A percentile compares a stretch with the other conserved stretches of the same genome.
Conservation (phyloP, 2,329 filamentous ascomycete genomes). For the Dichotomopilus funicola region DNA sequence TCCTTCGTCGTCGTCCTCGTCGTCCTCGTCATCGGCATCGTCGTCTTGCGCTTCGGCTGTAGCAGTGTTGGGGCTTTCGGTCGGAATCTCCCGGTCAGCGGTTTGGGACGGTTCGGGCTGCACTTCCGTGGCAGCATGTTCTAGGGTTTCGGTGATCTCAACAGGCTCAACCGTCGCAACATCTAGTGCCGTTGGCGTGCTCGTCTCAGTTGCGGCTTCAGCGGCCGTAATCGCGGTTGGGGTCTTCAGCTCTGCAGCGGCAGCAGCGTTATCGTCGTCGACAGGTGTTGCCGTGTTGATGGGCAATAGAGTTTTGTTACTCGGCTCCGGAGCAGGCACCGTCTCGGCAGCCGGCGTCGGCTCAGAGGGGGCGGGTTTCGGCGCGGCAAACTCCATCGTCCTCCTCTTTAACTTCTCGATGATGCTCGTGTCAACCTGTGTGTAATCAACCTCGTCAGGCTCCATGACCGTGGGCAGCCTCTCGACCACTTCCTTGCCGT, state of each 20-base stretch:
- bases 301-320: too few relatives aligned
- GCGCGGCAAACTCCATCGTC: constrained; percentile 6
- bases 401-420: constrained; percentile 39
- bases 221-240: too few relatives aligned
- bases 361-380: not conserved
- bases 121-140: too few relatives aligned
- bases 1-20: constrained; percentile 43
- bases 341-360: too few relatives aligned
- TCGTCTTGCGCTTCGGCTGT: constrained; percentile 30
- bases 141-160: too few relatives aligned
- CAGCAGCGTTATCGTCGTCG: too few relatives aligned
- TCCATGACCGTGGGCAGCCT: constrained; percentile 36
- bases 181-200: too few relatives aligned
- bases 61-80: constrained; percentile 22
- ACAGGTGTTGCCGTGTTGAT: too few relatives aligned
- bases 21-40: constrained; percentile 39
- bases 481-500: constrained; percentile 38
- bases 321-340: too few relatives aligned
- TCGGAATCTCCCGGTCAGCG: constrained; percentile 18
- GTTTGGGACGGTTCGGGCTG: constrained; percentile 13
- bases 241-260: too few relatives aligned
- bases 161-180: too few relatives aligned
- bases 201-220: too few relatives aligned
- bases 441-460: constrained; percentile 52
- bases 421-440: constrained; percentile 49